Evolutionary conservation across 257 asterid species (phyloP).

Genomic region (Gentiana macrophylla): DNA sequence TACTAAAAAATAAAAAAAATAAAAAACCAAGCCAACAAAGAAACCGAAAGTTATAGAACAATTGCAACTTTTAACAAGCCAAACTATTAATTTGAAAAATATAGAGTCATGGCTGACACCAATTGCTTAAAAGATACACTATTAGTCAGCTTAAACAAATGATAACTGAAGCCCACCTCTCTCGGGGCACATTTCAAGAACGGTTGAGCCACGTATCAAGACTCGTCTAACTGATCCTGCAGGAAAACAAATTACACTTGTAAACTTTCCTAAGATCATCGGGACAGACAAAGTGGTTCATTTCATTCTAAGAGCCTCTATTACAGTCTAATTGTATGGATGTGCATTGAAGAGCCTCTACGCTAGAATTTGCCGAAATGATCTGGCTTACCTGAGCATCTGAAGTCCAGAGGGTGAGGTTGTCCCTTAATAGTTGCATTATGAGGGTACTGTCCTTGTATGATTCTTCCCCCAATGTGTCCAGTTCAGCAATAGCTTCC

Average conservation of each 20-base stretch:
- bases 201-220: conserved; percentile 17
- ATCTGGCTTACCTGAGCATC: conserved; percentile 32
- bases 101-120: too few relatives aligned
- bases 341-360: too few relatives aligned
- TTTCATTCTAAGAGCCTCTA: too few relatives aligned
- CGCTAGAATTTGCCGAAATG: too few relatives aligned
- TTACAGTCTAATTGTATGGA: too few relatives aligned
- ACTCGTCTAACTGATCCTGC: conserved; percentile 45
- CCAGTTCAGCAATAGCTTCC: conserved; percentile 51
- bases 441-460: conserved; percentile 53
- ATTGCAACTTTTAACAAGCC: too few relatives aligned
- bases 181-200: conserved; percentile 8
- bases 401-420: conserved; percentile 47
- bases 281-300: too few relatives aligned
- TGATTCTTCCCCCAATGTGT: conserved; percentile 45
- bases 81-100: too few relatives aligned
- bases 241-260: not conserved
- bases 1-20: too few relatives aligned
- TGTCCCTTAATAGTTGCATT: conserved; percentile 46
- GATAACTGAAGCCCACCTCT: conserved; percentile 37
- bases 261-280: not conserved
- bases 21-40: too few relatives aligned
- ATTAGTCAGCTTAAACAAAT: conserved; percentile 20
- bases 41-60: too few relatives aligned
- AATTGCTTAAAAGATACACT: conserved; percentile 9